These are phyloP conservation scores for Cercophora scortea DNA, from an alignment of 495 filamentous ascomycete genomes.

Conservation along the genomic window DNA sequence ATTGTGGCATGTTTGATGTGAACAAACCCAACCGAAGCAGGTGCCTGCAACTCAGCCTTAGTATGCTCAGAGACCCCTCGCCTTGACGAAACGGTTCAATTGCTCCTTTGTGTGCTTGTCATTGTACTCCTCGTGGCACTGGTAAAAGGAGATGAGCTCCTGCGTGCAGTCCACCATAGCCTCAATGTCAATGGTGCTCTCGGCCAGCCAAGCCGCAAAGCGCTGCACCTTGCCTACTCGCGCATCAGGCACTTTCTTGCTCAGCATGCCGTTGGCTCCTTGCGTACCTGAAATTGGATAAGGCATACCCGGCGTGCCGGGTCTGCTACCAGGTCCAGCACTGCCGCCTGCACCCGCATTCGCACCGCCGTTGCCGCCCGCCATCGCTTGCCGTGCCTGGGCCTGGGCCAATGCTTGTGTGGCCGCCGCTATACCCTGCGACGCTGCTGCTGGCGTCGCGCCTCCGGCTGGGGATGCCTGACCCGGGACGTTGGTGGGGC, in stretches of 20 bases:
- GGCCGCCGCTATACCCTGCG: conserved; percentile 28
- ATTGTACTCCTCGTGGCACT: conserved; percentile 81
- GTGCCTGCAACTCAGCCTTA: background rate
- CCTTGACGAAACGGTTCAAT: conserved; percentile 78
- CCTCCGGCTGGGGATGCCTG: background rate
- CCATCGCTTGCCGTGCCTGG: conserved; percentile 21
- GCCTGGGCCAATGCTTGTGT: conserved; percentile 33
- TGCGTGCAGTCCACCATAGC: conserved; percentile 89
- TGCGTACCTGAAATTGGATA: conserved; percentile 4
- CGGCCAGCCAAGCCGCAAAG: conserved; percentile 78
- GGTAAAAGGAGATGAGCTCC: conserved; percentile 92
- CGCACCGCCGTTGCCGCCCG: conserved; percentile 11
- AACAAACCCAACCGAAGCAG: no score
- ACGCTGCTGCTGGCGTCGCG: background rate
- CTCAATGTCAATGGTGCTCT: conserved; percentile 87
- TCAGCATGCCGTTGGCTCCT: conserved; percentile 13
- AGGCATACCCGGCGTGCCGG: conserved; percentile 3
- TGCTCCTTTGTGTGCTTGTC: conserved; percentile 61
- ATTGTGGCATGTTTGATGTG: no score
- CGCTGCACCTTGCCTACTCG: conserved; percentile 55
- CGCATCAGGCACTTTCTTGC: conserved; percentile 27
- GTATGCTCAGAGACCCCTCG: conserved; percentile 68
- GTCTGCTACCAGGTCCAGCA: conserved; percentile 3
- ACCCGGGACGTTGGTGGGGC: conserved; percentile 20
- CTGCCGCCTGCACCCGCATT: conserved; percentile 13